phyloP scores from a whole-genome alignment of 2,329 filamentous ascomycete species.

The Talaromyces sp. region DNA sequence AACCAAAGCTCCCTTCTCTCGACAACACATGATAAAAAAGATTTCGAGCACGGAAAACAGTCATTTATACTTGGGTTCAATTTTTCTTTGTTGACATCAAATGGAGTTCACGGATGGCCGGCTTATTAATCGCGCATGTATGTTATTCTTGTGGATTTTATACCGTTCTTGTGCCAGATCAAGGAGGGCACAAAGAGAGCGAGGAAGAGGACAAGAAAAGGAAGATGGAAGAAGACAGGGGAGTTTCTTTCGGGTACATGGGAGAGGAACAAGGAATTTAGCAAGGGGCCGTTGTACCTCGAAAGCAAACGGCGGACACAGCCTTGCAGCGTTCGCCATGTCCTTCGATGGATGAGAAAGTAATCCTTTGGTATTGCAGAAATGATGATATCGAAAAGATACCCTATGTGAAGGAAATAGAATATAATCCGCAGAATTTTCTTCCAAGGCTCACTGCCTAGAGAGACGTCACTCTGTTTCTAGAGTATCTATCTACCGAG shows the following conservation, averaged over 20 bases:
- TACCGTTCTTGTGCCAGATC: background rate
- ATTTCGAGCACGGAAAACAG: background rate
- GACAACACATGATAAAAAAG: background rate
- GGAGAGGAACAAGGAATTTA: background rate
- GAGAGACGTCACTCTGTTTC: no score
- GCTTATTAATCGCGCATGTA: background rate
- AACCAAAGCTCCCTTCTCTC: background rate
- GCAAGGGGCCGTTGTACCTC: background rate
- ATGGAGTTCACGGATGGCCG: conserved; percentile 13
- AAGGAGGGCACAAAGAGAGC: background rate
- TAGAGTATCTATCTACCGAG: no score
- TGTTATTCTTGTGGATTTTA: background rate
- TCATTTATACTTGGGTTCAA: background rate
- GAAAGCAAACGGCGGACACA: background rate
- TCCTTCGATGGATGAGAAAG: background rate
- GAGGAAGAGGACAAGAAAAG: background rate
- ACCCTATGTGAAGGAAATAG: background rate
- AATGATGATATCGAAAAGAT: conserved; percentile 1
- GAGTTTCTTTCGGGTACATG: no score
- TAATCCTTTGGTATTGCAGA: background rate
- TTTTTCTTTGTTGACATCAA: background rate
- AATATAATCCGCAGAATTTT: background rate
- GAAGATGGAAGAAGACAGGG: background rate
- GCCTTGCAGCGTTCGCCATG: background rate
- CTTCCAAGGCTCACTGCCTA: background rate